These are phyloP conservation scores for Phytophthora sojae DNA, from an alignment of 352 stramenopile species.

Conservation along the genomic window DNA sequence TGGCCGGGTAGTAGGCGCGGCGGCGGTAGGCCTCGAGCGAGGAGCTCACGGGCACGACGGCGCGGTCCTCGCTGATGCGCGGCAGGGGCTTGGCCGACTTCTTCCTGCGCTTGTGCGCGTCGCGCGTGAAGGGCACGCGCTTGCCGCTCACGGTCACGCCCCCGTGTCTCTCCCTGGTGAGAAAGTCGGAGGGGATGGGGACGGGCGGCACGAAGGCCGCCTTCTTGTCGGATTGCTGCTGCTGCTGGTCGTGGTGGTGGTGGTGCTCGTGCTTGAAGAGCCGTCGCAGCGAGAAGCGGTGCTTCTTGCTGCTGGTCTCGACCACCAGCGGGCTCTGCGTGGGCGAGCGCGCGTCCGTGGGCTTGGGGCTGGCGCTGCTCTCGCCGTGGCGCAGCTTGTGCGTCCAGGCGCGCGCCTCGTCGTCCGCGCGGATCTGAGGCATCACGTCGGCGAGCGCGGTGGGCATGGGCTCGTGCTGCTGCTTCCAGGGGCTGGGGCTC, in stretches of 20 bases:
- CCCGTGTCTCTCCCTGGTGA: slow-evolving; percentile 43
- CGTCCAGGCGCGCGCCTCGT: slow-evolving; percentile 28
- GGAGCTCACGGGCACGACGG: slow-evolving; percentile 27
- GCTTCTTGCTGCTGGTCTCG: slow-evolving; percentile 36
- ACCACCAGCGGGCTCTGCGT: slow-evolving; percentile 17
- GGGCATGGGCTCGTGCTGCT: slow-evolving; percentile 17
- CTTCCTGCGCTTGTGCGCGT: slow-evolving; percentile 37
- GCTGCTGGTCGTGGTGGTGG: not conserved
- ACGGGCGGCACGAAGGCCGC: slow-evolving; percentile 25
- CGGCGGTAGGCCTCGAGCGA: slow-evolving; percentile 47
- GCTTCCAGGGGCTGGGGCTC: slow-evolving; percentile 25
- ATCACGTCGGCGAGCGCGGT: not conserved
- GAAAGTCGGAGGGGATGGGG: slow-evolving; percentile 41
- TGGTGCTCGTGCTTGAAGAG: slow-evolving; percentile 41
- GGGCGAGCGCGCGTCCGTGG: slow-evolving; percentile 8
- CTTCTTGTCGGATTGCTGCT: slow-evolving; percentile 11
- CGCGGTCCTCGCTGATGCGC: slow-evolving; percentile 41
- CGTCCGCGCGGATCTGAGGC: slow-evolving; percentile 4
- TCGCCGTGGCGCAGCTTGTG: slow-evolving; percentile 37
- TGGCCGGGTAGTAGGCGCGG: slow-evolving; percentile 47
- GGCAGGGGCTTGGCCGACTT: slow-evolving; percentile 32
- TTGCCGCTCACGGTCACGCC: slow-evolving; percentile 48
- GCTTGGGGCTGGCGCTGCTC: slow-evolving; percentile 13
- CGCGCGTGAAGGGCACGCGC: slow-evolving; percentile 49
- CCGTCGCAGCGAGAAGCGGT: slow-evolving; percentile 41